phyloP scores from a whole-genome alignment of 2,329 filamentous ascomycete species.

The Orbilia brochopaga region DNA sequence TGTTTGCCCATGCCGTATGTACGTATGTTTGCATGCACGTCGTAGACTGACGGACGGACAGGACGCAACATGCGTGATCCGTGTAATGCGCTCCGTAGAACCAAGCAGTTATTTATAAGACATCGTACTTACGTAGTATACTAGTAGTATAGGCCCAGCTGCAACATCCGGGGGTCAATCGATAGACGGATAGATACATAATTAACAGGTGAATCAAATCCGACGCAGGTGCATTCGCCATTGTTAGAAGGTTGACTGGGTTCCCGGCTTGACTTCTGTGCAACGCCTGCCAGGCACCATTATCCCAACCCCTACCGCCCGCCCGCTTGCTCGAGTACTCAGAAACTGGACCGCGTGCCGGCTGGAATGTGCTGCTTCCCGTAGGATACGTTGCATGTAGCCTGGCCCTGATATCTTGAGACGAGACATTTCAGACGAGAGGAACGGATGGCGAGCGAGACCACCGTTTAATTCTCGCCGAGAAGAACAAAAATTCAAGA shows the following conservation, averaged over 20 bases:
- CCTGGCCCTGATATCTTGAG: no score
- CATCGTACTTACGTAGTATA: background rate
- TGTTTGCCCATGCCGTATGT: no score
- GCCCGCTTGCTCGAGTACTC: background rate
- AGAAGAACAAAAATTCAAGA: conserved; percentile 4
- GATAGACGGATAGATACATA: background rate
- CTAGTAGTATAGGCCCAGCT: no score
- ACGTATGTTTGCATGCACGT: no score
- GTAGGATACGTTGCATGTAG: no score
- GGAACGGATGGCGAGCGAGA: background rate
- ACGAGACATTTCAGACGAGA: conserved; percentile 15
- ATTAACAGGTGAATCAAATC: background rate
- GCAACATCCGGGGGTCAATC: background rate
- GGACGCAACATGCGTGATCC: background rate
- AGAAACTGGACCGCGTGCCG: background rate
- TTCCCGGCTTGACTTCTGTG: background rate
- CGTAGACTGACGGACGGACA: no score
- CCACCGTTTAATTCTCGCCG: conserved; percentile 13
- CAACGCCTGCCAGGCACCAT: conserved; percentile 4
- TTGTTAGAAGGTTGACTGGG: background rate
- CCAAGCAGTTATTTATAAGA: background rate
- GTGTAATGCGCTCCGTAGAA: background rate
- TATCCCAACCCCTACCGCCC: background rate
- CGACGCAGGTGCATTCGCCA: conserved; percentile 7
- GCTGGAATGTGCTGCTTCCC: background rate